A percentile compares a stretch with the other conserved stretches of the same genome.
Conservation (phyloP, 2,329 filamentous ascomycete genomes). For the Beauveria medogensis region DNA sequence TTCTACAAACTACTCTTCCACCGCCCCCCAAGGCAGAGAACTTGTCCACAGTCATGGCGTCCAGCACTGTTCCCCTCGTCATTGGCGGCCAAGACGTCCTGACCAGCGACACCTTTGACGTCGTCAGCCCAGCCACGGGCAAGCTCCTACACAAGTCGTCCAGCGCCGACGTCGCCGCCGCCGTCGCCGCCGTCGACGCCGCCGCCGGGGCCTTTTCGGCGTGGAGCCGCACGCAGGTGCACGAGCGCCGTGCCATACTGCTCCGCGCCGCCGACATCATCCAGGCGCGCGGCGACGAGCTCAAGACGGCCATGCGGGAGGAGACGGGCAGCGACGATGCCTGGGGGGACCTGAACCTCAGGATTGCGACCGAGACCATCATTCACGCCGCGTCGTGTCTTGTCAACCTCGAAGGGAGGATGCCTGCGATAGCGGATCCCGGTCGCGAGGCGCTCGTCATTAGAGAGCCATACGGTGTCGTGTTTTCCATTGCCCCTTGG, state of each 20-base stretch:
- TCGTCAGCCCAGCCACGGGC: slow-evolving; percentile 47
- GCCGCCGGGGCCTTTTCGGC: slow-evolving; percentile 60
- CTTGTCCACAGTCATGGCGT: not conserved
- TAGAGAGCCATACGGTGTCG: slow-evolving; percentile 22
- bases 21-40: not conserved
- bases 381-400: slow-evolving; percentile 37
- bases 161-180: slow-evolving; percentile 29
- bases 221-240: slow-evolving; percentile 58
- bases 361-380: slow-evolving; percentile 28
- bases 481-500: slow-evolving; percentile 24
- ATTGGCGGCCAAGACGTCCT: slow-evolving; percentile 37
- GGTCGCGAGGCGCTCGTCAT: slow-evolving; percentile 26
- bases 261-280: slow-evolving; percentile 61
- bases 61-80: slow-evolving; percentile 28
- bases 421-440: slow-evolving; percentile 26
- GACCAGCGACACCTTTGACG: slow-evolving; percentile 42
- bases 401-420: slow-evolving; percentile 27
- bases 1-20: not conserved
- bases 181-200: slow-evolving; percentile 40
- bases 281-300: slow-evolving; percentile 49
- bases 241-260: slow-evolving; percentile 59
- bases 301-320: slow-evolving; percentile 48
- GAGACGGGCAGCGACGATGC: slow-evolving; percentile 34
- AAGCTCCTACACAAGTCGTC: slow-evolving; percentile 35
- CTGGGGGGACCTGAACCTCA: slow-evolving; percentile 36